Evolutionary conservation across 2,329 filamentous ascomycete species (phyloP), one percentile per base, ranked within the genome.

Genomic region (Sarocladium oryzae): DNA sequence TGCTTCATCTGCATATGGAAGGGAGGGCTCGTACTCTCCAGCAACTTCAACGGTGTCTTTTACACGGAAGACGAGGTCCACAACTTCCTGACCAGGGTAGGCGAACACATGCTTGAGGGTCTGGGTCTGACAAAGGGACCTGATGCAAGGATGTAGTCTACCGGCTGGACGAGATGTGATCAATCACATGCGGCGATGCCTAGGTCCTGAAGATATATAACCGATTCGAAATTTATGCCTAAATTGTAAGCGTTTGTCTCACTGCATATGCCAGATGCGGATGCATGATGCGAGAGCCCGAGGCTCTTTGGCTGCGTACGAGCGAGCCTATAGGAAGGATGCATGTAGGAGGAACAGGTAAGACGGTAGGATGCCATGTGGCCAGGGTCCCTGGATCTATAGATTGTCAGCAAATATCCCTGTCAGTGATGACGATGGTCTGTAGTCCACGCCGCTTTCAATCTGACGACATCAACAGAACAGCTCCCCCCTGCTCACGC

Each of bases 21-120:
- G 43, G 43, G 43, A 4, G 20, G 28, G 24, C 5, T 48, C n/a
- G 16, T 20, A 21, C 43, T 48, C 4, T 32, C 24, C 13, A 32
- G 43, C 16, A 21, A 18, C 24, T 48, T 48, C 43, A 48, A 48
- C 21, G 43, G 28, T 3, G 43, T 33, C n/a, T 48, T 48, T 33
- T 48, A 48, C 18, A n/a, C 16, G n/a, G 43, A 48, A 13, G 43
- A 48, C 4, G 43, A 48, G 43, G 43, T 23, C 16, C 28, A 20
- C 43, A 48, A 15, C 28, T 48, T 48, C 28, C 43, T 48, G 9
- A n/a, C 21, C 26, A 9, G 24, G 26, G 43, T 23, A 21, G 43
- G 26, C 16, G 15, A 33, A 20, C 28, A 48, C 28, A 48, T 48
- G 43, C 43, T 48, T 33, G 43, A 16, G 20, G 43, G 43, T n/a